phyloP scores from a whole-genome alignment of 2,329 filamentous ascomycete species.

The Calonectria pteridis region DNA sequence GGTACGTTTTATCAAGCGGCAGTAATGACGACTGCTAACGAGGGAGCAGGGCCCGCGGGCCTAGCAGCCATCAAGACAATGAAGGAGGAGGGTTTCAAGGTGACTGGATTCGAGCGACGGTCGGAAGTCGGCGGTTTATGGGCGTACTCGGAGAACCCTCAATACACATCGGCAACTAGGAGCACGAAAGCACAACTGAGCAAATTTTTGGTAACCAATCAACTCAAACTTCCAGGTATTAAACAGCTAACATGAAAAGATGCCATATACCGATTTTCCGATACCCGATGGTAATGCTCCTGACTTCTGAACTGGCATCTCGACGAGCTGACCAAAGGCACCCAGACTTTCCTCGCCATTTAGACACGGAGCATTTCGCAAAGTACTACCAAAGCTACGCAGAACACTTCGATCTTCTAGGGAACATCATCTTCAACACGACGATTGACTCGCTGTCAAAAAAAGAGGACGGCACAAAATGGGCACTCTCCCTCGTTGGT shows the following conservation, averaged over 20 bases:
- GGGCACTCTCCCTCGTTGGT: slow-evolving; percentile 32
- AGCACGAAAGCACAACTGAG: slow-evolving; percentile 39
- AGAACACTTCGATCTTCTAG: slow-evolving; percentile 30
- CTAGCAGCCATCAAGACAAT: slow-evolving; percentile 41
- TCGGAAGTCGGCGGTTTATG: slow-evolving; percentile 40
- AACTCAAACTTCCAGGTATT: background rate
- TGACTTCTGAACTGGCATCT: background rate
- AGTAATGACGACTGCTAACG: background rate
- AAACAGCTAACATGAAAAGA: slow-evolving; percentile 6
- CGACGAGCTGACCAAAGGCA: background rate
- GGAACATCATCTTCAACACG: slow-evolving; percentile 33
- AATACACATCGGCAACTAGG: slow-evolving; percentile 37
- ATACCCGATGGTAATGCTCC: slow-evolving; percentile 34
- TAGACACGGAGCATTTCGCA: slow-evolving; percentile 25
- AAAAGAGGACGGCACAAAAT: slow-evolving; percentile 28
- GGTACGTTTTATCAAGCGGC: slow-evolving; percentile 11
- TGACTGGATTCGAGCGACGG: slow-evolving; percentile 41
- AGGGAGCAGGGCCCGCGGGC: slow-evolving; percentile 34
- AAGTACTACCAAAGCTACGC: slow-evolving; percentile 42
- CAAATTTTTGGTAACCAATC: slow-evolving; percentile 38
- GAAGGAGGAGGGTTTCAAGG: slow-evolving; percentile 39
- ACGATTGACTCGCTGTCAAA: slow-evolving; percentile 28
- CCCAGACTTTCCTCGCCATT: slow-evolving; percentile 36
- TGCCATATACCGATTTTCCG: slow-evolving; percentile 41
- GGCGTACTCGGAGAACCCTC: slow-evolving; percentile 37